Evolutionary conservation across 768 basidiomycete genomes (phyloP).

Genomic region (Psilocybe subaeruginosa): DNA sequence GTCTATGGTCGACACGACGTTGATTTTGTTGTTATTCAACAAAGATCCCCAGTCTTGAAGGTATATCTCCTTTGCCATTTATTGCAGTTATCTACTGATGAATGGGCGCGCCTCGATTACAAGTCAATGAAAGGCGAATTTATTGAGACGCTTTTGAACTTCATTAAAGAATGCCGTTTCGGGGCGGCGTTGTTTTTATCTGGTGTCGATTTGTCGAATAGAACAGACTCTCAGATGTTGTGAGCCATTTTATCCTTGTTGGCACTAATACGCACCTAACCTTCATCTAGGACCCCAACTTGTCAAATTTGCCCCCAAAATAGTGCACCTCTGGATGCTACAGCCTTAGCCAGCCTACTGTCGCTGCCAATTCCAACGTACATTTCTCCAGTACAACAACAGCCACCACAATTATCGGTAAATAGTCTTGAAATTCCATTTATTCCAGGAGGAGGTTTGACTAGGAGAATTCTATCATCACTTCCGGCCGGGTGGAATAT

Average conservation of each 20-base stretch:
- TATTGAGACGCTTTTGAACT: slow-evolving; percentile 56
- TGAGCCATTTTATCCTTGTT: slow-evolving; percentile 35
- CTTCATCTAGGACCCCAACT: slow-evolving; percentile 57
- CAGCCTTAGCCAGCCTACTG: slow-evolving; percentile 44
- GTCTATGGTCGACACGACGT: slow-evolving; percentile 63
- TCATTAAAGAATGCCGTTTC: slow-evolving; percentile 53
- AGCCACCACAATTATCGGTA: slow-evolving; percentile 22
- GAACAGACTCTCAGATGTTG: slow-evolving; percentile 81
- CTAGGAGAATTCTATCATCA: slow-evolving; percentile 64
- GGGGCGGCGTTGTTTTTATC: slow-evolving; percentile 65
- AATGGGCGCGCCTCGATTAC: slow-evolving; percentile 2
- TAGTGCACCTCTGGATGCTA: slow-evolving; percentile 45
- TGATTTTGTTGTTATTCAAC: slow-evolving; percentile 69
- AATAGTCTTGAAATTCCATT: slow-evolving; percentile 54
- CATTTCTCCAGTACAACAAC: slow-evolving; percentile 47
- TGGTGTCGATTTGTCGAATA: slow-evolving; percentile 74
- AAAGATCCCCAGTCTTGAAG: slow-evolving; percentile 79
- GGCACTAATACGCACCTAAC: neutral
- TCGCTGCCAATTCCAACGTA: slow-evolving; percentile 57
- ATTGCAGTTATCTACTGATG: neutral
- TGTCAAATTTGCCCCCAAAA: slow-evolving; percentile 54
- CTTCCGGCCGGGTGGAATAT: slow-evolving; percentile 52
- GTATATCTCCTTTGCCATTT: slow-evolving; percentile 36
- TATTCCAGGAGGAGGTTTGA: slow-evolving; percentile 80
- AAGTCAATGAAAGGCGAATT: slow-evolving; percentile 75